Evolutionary conservation across 306 rosid genomes (phyloP).

Genomic region (Mimosa pudica): DNA sequence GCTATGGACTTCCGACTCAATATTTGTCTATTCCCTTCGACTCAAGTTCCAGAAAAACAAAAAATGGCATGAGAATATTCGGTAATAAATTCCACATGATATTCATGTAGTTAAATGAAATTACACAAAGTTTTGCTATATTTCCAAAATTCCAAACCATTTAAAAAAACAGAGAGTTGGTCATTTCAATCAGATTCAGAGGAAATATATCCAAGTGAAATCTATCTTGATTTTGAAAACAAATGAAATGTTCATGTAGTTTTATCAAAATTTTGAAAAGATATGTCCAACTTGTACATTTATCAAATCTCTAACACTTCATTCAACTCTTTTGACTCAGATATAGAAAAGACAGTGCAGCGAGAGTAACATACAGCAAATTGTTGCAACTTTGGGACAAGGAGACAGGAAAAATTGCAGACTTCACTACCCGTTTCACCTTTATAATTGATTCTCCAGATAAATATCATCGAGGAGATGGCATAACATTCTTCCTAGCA

Average conservation of each 20-base stretch:
- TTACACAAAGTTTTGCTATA: not conserved
- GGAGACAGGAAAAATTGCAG: conserved; percentile 26
- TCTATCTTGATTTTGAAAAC: not conserved
- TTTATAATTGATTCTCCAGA: conserved; percentile 37
- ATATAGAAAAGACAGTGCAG: conserved; percentile 1
- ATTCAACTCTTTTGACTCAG: not conserved
- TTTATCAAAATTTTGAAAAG: not conserved
- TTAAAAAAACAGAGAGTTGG: not conserved
- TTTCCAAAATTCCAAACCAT: not conserved
- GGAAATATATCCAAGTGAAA: not conserved
- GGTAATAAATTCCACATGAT: not conserved
- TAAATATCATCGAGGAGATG: conserved; percentile 29
- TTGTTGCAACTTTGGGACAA: conserved; percentile 22
- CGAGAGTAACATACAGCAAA: conserved; percentile 23
- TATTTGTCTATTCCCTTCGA: not conserved
- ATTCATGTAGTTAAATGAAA: not conserved
- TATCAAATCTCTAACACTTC: not conserved
- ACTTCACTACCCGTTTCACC: conserved; percentile 41
- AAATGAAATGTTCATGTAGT: not conserved
- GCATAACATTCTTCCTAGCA: conserved; percentile 50
- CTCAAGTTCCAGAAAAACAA: not conserved
- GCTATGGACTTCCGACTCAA: not conserved
- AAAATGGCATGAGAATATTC: not conserved
- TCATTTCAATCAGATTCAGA: not conserved
- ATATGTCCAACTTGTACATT: not conserved